Base-by-base conservation (phyloP, 2,329 filamentous ascomycete genomes). In the Curvularia hawaiiensis region DNA sequence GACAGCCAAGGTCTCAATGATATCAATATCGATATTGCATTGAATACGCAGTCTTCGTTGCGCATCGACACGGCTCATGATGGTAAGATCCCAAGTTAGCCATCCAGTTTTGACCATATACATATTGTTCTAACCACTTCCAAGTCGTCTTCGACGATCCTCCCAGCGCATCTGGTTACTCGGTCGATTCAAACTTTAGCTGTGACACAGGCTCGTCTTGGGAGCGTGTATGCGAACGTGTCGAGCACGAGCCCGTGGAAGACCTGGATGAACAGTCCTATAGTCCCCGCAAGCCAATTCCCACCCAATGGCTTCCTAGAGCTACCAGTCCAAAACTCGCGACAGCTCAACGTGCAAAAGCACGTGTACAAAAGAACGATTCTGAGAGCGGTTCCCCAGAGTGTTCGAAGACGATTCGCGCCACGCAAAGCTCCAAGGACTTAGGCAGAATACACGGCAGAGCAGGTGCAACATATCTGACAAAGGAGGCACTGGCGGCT, bases 231-330 rank as follows among this genome's bases (percentile, higher is more conserved):
- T 54, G 47, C 2, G 49, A 54, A 18, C 43, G 58, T 3, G 31
- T 26, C 2, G 53, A 63, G 11, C 31, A 40, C 26, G 26, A 44
- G 8, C 47, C 31, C n/a, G 16, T 50, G 4, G 12, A 22, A 0
- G 38, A 57, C 11, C 38, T 33, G 24, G 28, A 14, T 12, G 48
- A 39, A 3, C 48, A 55, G 6, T 50, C 43, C 3, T 46, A 52
- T 1, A 73, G 66, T 30, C 61, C 67, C 1, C 69, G 71, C 24
- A 73, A 72, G 54, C 52, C 71, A 1, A 62, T 73, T 18, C 70
- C 72, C 28, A 31, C 64, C 3, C 66, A 71, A 14, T 72, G 71
- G 71, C 52, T 62, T 12, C 47, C 58, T 24, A 55, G 50, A 33
- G 54, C 46, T 16, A 54, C 41, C 16, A 62, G 56, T 1, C 68